phyloP scores from a whole-genome alignment of 148 eudicot genomes.

The Arctostaphylos glauca region DNA sequence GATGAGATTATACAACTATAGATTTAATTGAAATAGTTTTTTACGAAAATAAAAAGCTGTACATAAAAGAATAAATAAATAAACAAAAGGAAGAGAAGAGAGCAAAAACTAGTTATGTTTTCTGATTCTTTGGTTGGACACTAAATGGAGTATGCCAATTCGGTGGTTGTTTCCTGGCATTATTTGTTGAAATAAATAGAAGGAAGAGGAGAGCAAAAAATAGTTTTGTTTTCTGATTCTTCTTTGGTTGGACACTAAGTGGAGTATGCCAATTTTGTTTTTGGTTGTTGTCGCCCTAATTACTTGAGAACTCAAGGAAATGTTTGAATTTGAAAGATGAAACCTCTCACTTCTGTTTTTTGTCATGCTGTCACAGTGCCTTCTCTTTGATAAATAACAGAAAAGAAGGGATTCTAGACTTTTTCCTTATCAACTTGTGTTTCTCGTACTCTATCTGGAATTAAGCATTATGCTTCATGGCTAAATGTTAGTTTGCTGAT shows the following conservation, averaged over 20 bases:
- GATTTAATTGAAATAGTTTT: not conserved
- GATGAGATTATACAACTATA: not conserved
- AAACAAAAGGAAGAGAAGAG: not conserved
- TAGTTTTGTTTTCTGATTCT: not conserved
- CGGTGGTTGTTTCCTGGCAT: not conserved
- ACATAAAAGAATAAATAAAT: not conserved
- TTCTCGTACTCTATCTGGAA: not conserved
- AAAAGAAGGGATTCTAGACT: not conserved
- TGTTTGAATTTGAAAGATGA: not conserved
- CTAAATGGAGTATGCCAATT: not conserved
- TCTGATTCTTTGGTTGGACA: not conserved
- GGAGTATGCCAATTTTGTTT: not conserved
- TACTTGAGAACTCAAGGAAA: not conserved
- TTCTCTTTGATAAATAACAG: not conserved
- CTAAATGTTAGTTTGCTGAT: not conserved
- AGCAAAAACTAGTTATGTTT: not conserved
- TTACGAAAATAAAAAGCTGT: not conserved
- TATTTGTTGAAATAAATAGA: not conserved
- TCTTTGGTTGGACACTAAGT: not conserved
- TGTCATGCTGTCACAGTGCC: not conserved
- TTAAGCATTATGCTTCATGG: not conserved
- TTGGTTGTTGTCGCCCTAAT: not conserved
- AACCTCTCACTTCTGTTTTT: not conserved
- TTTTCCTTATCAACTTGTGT: not conserved
- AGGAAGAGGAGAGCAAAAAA: not conserved